Conservation (phyloP, 345 rosid genomes). For the Leavenworthia alabamica region DNA sequence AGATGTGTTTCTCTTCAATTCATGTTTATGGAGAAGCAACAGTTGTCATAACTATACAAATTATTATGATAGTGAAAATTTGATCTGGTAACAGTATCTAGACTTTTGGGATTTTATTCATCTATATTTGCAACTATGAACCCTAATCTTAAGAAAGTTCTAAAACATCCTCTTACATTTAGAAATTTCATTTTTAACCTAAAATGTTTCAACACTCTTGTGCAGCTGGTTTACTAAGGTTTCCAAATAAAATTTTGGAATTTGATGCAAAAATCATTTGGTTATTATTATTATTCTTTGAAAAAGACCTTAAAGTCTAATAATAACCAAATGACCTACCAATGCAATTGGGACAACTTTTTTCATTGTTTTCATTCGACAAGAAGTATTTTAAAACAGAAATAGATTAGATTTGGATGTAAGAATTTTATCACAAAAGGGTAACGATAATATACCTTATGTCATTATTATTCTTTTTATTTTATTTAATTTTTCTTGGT, state of each 20-base stretch:
- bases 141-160: background rate
- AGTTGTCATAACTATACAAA: background rate
- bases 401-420: conserved; percentile 24
- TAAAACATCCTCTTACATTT: background rate
- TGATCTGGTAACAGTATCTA: background rate
- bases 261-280: background rate
- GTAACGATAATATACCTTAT: conserved; percentile 28
- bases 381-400: conserved; percentile 27
- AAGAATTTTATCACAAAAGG: conserved; percentile 28
- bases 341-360: conserved; percentile 1
- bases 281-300: background rate
- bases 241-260: background rate
- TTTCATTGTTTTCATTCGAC: conserved; percentile 3
- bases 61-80: background rate
- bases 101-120: background rate
- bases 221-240: background rate
- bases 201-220: background rate
- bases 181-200: background rate
- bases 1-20: no score
- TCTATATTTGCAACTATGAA: background rate
- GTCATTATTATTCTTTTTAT: conserved; percentile 16
- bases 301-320: conserved; percentile 12
- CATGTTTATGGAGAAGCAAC: no score
- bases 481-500: background rate
- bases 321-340: background rate